Conservation (phyloP, 371 early-diverging fungal genomes). For the Syncephalastrum contaminatum region DNA sequence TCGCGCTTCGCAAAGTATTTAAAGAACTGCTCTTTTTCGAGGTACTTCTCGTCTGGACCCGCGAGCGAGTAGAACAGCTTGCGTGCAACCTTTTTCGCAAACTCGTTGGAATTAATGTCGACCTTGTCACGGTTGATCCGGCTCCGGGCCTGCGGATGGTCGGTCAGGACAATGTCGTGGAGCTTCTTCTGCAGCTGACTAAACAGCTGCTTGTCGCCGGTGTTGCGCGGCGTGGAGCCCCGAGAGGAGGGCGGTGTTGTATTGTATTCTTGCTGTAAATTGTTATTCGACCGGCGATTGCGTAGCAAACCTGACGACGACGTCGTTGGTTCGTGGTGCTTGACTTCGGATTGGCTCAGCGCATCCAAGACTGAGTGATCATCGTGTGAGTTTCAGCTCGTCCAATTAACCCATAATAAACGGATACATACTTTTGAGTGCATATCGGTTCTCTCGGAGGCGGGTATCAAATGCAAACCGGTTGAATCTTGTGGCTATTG, state of each 20-base stretch:
- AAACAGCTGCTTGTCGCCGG: slow-evolving; percentile 9
- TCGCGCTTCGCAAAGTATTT: slow-evolving; percentile 52
- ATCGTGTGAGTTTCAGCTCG: neutral
- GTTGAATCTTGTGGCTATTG: slow-evolving; percentile 46
- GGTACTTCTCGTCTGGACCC: slow-evolving; percentile 20
- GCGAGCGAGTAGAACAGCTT: slow-evolving; percentile 36
- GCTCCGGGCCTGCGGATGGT: slow-evolving; percentile 18
- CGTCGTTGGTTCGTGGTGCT: no score
- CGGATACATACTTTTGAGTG: slow-evolving; percentile 33
- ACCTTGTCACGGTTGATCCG: slow-evolving; percentile 25
- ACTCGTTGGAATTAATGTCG: slow-evolving; percentile 40
- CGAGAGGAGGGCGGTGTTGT: no score
- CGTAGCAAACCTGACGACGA: slow-evolving; percentile 3
- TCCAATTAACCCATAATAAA: neutral
- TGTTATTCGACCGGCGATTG: slow-evolving; percentile 10
- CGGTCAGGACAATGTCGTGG: slow-evolving; percentile 27
- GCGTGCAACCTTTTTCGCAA: slow-evolving; percentile 38
- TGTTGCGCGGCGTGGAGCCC: neutral
- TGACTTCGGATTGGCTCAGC: slow-evolving; percentile 29
- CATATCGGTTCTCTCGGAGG: slow-evolving; percentile 48
- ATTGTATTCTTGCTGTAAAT: no score
- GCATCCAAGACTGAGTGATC: slow-evolving; percentile 29
- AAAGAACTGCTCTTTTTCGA: slow-evolving; percentile 43
- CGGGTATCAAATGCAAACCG: slow-evolving; percentile 52
- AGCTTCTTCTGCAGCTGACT: slow-evolving; percentile 22